A percentile compares a stretch with the other conserved stretches of the same genome.
phyloP scores from a whole-genome alignment of 2,329 filamentous ascomycete genomes.

The Aspergillus arachidicola region DNA sequence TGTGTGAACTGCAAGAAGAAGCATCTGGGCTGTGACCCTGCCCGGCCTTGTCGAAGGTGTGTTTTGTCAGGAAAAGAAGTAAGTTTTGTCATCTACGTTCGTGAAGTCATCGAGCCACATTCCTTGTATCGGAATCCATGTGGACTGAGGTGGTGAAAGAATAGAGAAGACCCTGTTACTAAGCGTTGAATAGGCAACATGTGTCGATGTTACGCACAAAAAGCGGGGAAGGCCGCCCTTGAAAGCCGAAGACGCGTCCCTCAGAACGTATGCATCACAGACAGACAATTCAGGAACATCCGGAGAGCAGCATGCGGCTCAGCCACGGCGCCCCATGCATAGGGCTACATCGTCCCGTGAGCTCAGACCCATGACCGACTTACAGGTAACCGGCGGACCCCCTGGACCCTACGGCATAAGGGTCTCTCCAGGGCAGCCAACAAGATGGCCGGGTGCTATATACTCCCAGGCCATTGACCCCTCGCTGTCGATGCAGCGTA shows the following conservation, averaged over 20 bases:
- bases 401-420: slow-evolving; percentile 23
- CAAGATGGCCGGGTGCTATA: slow-evolving; percentile 36
- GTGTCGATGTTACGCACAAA: slow-evolving; percentile 51
- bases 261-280: slow-evolving; percentile 34
- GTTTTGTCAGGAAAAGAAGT: slow-evolving; percentile 51
- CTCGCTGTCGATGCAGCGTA: slow-evolving; percentile 27
- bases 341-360: slow-evolving; percentile 41
- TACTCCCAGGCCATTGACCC: slow-evolving; percentile 34
- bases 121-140: neutral
- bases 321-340: slow-evolving; percentile 32
- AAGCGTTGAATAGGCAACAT: slow-evolving; percentile 36
- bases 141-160: neutral
- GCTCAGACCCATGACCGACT: slow-evolving; percentile 41
- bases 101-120: neutral
- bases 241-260: slow-evolving; percentile 45
- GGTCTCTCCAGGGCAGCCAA: slow-evolving; percentile 27
- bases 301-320: slow-evolving; percentile 28
- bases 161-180: neutral
- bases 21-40: slow-evolving; percentile 50
- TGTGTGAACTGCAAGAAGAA: slow-evolving; percentile 54
- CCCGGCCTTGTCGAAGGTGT: slow-evolving; percentile 49
- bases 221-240: slow-evolving; percentile 49
- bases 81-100: slow-evolving; percentile 23
- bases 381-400: slow-evolving; percentile 31
- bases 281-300: slow-evolving; percentile 29